Percentiles rank a stretch among this genome's conserved stretches.
Conservation (phyloP, 1,284 basidiomycete species). For the Hortiboletus rubellus region DNA sequence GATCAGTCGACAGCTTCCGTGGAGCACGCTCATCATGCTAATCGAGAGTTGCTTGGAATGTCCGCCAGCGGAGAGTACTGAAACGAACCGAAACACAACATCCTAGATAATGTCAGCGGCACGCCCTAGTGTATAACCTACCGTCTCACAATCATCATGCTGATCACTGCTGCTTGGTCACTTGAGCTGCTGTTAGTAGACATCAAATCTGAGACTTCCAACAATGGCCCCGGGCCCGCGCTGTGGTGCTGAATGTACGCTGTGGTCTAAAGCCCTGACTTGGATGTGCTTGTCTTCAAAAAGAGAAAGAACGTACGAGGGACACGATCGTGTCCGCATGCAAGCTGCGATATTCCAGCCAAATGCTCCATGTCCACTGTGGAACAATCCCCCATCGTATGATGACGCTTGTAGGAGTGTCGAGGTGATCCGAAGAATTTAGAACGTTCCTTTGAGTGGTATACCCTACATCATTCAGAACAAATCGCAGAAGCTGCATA, state of each 20-base stretch:
- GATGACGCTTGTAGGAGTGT: constrained; percentile 49
- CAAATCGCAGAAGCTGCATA: constrained; percentile 46
- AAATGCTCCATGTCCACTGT: constrained; percentile 64
- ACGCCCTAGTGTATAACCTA: not conserved
- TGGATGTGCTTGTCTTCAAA: constrained; percentile 1
- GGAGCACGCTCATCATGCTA: constrained; percentile 18
- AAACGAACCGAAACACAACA: constrained; percentile 25
- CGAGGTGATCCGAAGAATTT: constrained; percentile 36
- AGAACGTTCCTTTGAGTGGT: constrained; percentile 17
- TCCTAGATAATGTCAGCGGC: constrained; percentile 24
- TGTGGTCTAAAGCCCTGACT: constrained; percentile 42
- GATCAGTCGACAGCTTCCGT: constrained; percentile 22
- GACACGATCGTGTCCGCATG: constrained; percentile 49
- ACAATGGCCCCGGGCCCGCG: not conserved
- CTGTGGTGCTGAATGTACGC: constrained; percentile 47
- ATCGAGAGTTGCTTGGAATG: constrained; percentile 19
- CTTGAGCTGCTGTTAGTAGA: not conserved
- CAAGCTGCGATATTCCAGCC: constrained; percentile 53
- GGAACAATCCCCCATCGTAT: constrained; percentile 53
- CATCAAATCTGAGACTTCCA: constrained; percentile 6
- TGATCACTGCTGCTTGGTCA: constrained; percentile 16
- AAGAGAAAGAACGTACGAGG: constrained; percentile 43
- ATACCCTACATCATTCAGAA: constrained; percentile 35
- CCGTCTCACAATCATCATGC: constrained; percentile 26
- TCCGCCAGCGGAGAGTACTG: constrained; percentile 15